Conservation (phyloP, 2,329 filamentous ascomycete species). For the Teratosphaeriaceae sp. region DNA sequence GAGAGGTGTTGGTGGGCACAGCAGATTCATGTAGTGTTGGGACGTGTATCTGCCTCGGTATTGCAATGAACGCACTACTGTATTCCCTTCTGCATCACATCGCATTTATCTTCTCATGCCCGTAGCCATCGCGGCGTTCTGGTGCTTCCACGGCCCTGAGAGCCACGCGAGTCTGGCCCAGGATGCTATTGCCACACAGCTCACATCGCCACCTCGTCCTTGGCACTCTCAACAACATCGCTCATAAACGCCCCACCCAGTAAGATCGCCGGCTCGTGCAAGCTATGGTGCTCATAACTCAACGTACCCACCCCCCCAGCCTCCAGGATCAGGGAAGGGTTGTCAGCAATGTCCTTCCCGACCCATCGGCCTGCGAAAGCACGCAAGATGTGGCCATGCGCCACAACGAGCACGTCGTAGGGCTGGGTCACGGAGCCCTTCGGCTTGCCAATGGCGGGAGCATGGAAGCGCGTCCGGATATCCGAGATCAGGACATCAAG, state of each 20-base stretch:
- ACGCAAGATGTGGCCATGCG: constrained; percentile 82
- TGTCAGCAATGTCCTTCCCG: constrained; percentile 64
- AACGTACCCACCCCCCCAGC: constrained; percentile 47
- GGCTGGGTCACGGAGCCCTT: constrained; percentile 32
- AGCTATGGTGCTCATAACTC: constrained; percentile 45
- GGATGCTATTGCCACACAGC: too few relatives aligned
- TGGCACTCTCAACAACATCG: constrained; percentile 39
- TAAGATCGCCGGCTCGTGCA: constrained; percentile 46
- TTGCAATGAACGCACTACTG: too few relatives aligned
- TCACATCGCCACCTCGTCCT: constrained; percentile 7
- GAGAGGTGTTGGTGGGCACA: too few relatives aligned
- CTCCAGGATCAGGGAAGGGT: constrained; percentile 76
- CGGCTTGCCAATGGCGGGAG: constrained; percentile 47
- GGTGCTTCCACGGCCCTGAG: too few relatives aligned
- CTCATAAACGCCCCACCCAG: constrained; percentile 46
- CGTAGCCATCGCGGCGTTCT: too few relatives aligned
- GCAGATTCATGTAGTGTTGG: too few relatives aligned
- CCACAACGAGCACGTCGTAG: constrained; percentile 70
- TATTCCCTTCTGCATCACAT: too few relatives aligned
- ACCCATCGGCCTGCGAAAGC: constrained; percentile 86
- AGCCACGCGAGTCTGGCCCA: too few relatives aligned
- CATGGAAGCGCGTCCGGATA: constrained; percentile 51
- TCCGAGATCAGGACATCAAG: constrained; percentile 71
- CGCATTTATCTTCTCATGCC: too few relatives aligned
- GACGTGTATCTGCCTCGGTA: too few relatives aligned